Percentiles rank a stretch among this genome's conserved stretches.
Evolutionary conservation across 345 rosid species (phyloP).

Genomic region (Moringa oleifera): DNA sequence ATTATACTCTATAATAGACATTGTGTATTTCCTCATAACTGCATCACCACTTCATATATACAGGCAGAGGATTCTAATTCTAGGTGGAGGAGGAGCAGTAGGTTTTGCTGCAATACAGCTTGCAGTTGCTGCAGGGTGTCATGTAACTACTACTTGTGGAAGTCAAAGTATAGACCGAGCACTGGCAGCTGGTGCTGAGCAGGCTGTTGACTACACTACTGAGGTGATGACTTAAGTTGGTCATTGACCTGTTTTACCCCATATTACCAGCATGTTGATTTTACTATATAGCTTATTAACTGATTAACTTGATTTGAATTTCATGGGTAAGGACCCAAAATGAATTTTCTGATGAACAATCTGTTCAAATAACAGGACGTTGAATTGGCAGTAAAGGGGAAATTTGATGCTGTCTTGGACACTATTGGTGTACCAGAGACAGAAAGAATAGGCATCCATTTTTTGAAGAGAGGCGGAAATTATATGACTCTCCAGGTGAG

Average conservation of each 20-base stretch:
- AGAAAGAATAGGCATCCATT: slow-evolving; percentile 66
- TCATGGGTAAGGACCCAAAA: background rate
- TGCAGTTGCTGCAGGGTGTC: slow-evolving; percentile 71
- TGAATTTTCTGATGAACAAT: background rate
- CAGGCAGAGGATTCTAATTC: slow-evolving; percentile 77
- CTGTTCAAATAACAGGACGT: slow-evolving; percentile 49
- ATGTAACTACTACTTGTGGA: slow-evolving; percentile 78
- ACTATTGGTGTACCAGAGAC: slow-evolving; percentile 91
- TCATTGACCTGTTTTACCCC: slow-evolving; percentile 6
- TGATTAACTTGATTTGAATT: background rate
- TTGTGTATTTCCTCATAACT: background rate
- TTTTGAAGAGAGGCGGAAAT: slow-evolving; percentile 82
- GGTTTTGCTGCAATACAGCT: slow-evolving; percentile 92
- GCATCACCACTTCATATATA: slow-evolving; percentile 13
- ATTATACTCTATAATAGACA: too few species aligned
- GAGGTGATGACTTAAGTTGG: slow-evolving; percentile 40
- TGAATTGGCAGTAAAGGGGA: slow-evolving; percentile 74
- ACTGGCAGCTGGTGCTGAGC: slow-evolving; percentile 77
- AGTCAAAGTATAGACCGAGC: slow-evolving; percentile 53
- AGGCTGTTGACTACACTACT: slow-evolving; percentile 77
- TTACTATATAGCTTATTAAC: background rate
- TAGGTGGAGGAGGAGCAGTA: slow-evolving; percentile 97
- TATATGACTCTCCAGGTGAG: slow-evolving; percentile 90
- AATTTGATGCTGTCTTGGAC: slow-evolving; percentile 88
- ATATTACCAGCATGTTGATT: slow-evolving; percentile 4